Conservation (phyloP, 108 stramenopile genomes). For the Fistulifera solaris region DNA sequence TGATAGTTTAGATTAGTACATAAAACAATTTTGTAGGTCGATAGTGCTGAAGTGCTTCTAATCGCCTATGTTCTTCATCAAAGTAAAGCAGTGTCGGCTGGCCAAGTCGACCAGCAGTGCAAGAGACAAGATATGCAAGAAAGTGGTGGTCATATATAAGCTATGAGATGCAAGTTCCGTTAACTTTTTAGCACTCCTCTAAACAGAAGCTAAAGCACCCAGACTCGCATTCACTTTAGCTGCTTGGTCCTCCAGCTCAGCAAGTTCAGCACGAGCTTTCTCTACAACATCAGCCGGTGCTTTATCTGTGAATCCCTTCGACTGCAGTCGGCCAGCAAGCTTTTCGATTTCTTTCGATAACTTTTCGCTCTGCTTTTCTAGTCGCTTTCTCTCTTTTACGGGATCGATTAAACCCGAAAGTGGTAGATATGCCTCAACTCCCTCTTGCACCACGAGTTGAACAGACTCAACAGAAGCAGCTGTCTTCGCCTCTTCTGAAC, state of each 20-base stretch:
- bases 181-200: no score
- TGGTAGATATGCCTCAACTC: conserved; percentile 82
- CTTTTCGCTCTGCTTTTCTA: conserved; percentile 76
- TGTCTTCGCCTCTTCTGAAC: conserved; percentile 59
- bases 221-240: conserved; percentile 48
- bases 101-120: no score
- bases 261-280: conserved; percentile 66
- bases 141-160: no score
- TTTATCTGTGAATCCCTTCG: conserved; percentile 82
- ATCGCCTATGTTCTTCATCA: no score
- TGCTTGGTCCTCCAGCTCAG: conserved; percentile 77
- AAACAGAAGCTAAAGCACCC: conserved; percentile 11
- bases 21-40: no score
- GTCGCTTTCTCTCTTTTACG: conserved; percentile 69
- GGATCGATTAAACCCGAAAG: conserved; percentile 75
- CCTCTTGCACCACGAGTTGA: conserved; percentile 77
- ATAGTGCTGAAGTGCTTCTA: no score
- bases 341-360: conserved; percentile 69
- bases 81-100: no score
- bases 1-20: no score
- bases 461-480: conserved; percentile 45
- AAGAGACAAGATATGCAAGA: no score
- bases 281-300: conserved; percentile 78
- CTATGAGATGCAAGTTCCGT: no score
- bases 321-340: conserved; percentile 58